Conservation (phyloP, 192 early-diverging fungal genomes). For the Backusella luteola region DNA sequence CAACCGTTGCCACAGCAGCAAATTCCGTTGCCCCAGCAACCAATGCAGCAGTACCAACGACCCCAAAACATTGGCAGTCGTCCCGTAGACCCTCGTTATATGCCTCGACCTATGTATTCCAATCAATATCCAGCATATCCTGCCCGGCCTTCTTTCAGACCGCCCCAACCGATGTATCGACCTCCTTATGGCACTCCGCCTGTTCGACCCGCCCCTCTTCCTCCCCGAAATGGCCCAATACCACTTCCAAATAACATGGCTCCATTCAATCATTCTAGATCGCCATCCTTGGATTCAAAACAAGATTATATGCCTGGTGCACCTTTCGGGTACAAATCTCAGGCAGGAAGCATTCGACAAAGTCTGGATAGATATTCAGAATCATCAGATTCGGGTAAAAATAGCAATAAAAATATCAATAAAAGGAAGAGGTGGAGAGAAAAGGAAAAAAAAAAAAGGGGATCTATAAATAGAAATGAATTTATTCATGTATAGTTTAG, state of each 20-base stretch:
- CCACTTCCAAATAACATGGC: neutral
- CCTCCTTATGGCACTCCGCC: neutral
- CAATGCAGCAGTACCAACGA: neutral
- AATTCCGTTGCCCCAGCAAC: neutral
- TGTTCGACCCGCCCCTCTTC: slow-evolving; percentile 11
- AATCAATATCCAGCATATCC: neutral
- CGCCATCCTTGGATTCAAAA: neutral
- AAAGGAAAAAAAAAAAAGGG: neutral
- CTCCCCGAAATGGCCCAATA: slow-evolving; percentile 9
- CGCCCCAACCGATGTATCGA: slow-evolving; percentile 1
- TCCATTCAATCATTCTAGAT: neutral
- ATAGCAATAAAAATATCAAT: neutral
- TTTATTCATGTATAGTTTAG: slow-evolving; percentile 1
- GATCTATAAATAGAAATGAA: neutral
- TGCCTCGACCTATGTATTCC: neutral
- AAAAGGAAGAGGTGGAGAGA: neutral
- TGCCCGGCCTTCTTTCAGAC: neutral
- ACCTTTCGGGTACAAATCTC: neutral
- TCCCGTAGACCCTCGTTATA: neutral
- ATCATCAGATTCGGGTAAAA: slow-evolving; percentile 11
- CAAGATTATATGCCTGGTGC: neutral
- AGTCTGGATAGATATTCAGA: neutral
- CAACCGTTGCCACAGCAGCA: neutral
- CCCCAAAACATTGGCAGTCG: neutral
- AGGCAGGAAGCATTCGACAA: slow-evolving; percentile 1